phyloP scores from a whole-genome alignment of 176 grass and related monocot genomes.

The Saccharum officinarum region DNA sequence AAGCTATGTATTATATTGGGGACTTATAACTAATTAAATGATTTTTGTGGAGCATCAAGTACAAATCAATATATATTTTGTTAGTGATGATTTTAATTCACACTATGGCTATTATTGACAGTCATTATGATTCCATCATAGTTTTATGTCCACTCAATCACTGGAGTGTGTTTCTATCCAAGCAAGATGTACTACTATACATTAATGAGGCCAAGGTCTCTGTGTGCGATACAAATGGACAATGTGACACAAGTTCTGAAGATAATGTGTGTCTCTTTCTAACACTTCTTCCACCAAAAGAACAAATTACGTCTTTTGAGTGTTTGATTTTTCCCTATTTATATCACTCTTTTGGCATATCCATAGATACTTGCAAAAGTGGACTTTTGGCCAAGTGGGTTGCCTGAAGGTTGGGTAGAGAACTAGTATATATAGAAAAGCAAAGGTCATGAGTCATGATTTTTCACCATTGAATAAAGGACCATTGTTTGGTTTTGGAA shows the following conservation, averaged over 20 bases:
- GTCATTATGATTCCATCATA: neutral
- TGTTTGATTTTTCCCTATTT: neutral
- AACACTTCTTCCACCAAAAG: neutral
- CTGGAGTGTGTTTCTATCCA: slow-evolving; percentile 18
- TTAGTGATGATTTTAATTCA: neutral
- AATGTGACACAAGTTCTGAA: slow-evolving; percentile 14
- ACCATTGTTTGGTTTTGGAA: neutral
- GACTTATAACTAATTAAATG: neutral
- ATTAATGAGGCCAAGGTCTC: slow-evolving; percentile 26
- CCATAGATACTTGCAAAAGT: slow-evolving; percentile 40
- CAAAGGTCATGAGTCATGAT: neutral
- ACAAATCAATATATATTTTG: neutral
- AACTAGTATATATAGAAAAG: slow-evolving; percentile 36
- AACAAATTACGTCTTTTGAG: neutral
- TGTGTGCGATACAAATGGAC: slow-evolving; percentile 7
- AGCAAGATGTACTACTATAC: slow-evolving; percentile 43
- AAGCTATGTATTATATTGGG: neutral
- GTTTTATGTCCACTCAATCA: slow-evolving; percentile 37
- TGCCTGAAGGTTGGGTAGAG: slow-evolving; percentile 44
- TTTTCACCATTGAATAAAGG: neutral
- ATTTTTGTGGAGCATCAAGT: neutral
- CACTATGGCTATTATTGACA: neutral
- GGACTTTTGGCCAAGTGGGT: slow-evolving; percentile 28
- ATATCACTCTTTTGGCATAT: neutral
- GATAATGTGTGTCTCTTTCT: slow-evolving; percentile 18